Evolutionary conservation across 305 asterid genomes (phyloP).

Genomic region (Lippia alba): DNA sequence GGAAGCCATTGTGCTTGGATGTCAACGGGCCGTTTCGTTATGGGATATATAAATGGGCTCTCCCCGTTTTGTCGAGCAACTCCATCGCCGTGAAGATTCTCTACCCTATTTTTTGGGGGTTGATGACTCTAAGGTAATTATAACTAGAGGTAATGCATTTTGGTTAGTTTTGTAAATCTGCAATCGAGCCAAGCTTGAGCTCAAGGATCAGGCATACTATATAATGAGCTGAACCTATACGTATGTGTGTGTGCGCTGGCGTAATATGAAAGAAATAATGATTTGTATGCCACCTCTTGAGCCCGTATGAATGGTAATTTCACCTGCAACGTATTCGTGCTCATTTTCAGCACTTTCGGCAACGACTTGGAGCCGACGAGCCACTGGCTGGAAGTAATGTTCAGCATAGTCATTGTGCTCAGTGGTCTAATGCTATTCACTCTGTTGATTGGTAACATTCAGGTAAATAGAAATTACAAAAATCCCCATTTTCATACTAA

Average conservation of each 20-base stretch:
- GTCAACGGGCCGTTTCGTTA: conserved; percentile 79
- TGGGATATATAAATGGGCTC: conserved; percentile 92
- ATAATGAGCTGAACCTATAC: too few species aligned
- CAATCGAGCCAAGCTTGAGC: too few species aligned
- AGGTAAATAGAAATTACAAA: conserved; percentile 45
- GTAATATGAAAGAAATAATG: too few species aligned
- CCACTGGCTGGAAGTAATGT: conserved; percentile 86
- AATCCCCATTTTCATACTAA: too few species aligned
- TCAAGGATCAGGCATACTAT: too few species aligned
- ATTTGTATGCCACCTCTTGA: too few species aligned
- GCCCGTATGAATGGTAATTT: neutral
- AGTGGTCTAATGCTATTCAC: conserved; percentile 94
- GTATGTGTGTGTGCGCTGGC: too few species aligned
- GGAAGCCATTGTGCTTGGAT: conserved; percentile 82
- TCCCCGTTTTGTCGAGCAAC: conserved; percentile 88
- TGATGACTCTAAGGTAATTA: conserved; percentile 86
- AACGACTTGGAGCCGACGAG: conserved; percentile 95
- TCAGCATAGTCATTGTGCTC: conserved; percentile 79
- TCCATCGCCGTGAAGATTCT: conserved; percentile 83
- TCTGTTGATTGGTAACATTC: conserved; percentile 89
- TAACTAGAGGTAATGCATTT: too few species aligned
- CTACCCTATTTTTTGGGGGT: conserved; percentile 96
- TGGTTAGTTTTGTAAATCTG: neutral
- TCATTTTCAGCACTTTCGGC: conserved; percentile 79
- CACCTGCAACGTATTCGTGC: neutral